Conservation (phyloP, 257 asterid species). For the Capsicum chinense region DNA sequence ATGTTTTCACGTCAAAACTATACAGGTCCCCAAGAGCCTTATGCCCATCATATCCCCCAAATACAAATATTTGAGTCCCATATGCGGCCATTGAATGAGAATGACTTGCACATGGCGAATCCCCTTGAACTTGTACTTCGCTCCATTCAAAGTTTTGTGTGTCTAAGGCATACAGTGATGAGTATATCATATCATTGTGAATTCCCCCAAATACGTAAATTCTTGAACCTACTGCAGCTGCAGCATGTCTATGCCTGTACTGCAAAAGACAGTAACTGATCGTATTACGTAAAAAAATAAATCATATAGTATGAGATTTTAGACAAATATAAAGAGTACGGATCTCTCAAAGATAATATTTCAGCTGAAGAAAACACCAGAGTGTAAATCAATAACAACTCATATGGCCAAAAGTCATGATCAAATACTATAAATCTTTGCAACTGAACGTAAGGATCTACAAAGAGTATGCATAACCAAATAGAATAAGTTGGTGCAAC, state of each 20-base stretch:
- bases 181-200: slow-evolving; percentile 50
- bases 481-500: not conserved
- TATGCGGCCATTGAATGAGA: slow-evolving; percentile 82
- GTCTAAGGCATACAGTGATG: slow-evolving; percentile 71
- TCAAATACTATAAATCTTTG: not conserved
- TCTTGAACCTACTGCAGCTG: slow-evolving; percentile 73
- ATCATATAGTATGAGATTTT: not conserved
- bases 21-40: slow-evolving; percentile 75
- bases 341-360: not conserved
- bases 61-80: slow-evolving; percentile 59
- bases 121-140: slow-evolving; percentile 62
- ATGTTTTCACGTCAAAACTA: slow-evolving; percentile 59
- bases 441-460: not conserved
- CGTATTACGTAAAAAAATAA: not conserved
- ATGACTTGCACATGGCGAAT: slow-evolving; percentile 82
- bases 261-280: slow-evolving; percentile 26
- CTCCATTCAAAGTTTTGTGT: slow-evolving; percentile 66
- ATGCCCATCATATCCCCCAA: slow-evolving; percentile 92
- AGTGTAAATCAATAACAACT: not conserved
- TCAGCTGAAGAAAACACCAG: not conserved
- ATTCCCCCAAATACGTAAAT: slow-evolving; percentile 90
- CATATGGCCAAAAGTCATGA: not conserved
- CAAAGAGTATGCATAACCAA: not conserved
- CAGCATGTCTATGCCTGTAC: slow-evolving; percentile 93
- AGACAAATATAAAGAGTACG: not conserved